Evolutionary conservation across 331 rosid genomes (phyloP).

Genomic region (Pyrus hybrid): DNA sequence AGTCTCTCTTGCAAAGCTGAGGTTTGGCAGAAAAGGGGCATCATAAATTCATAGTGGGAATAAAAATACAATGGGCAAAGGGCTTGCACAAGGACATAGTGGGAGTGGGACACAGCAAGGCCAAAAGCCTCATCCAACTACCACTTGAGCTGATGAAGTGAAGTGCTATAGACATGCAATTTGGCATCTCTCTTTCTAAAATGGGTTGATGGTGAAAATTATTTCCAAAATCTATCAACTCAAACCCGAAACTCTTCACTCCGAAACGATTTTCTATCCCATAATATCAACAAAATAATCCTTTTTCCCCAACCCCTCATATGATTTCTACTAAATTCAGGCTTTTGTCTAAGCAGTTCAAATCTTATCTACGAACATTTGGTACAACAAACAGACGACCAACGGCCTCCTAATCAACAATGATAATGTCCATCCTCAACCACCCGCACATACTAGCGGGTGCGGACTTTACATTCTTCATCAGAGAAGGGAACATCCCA

Average conservation of each 20-base stretch:
- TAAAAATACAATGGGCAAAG: neutral
- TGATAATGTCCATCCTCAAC: no score
- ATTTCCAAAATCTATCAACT: neutral
- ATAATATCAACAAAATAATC: neutral
- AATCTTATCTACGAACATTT: neutral
- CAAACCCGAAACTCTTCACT: neutral
- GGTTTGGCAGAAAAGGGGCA: neutral
- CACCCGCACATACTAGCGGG: no score
- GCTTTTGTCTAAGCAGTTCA: neutral
- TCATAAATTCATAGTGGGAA: neutral
- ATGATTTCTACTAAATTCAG: neutral
- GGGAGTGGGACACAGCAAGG: neutral
- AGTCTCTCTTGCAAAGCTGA: neutral
- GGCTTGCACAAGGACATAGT: neutral
- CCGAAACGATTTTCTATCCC: neutral
- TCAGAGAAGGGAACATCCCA: neutral
- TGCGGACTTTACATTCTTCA: neutral
- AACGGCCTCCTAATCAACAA: no score
- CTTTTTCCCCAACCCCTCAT: neutral
- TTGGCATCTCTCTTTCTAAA: neutral
- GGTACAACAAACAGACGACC: no score
- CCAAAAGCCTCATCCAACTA: neutral
- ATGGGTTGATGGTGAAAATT: neutral
- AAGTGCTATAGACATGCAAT: neutral
- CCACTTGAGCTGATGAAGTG: neutral